Conservation (phyloP, 371 early-diverging fungal species). For the Rhizopus sp. region DNA sequence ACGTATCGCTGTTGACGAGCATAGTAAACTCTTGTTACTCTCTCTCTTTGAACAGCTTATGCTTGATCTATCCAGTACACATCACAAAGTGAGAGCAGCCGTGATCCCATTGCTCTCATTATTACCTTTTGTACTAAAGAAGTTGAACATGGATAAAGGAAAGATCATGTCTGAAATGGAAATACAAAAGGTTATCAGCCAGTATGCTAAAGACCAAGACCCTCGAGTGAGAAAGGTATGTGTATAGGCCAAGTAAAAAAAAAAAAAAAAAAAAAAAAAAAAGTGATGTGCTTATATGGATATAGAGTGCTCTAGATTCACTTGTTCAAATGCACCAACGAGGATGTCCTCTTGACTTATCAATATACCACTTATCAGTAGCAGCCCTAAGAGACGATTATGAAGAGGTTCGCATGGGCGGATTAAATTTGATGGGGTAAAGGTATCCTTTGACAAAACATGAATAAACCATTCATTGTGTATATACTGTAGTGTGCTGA, state of each 20-base stretch:
- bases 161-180: conserved; percentile 29
- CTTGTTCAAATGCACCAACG: conserved; percentile 53
- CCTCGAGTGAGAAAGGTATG: conserved; percentile 58
- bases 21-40: conserved; percentile 23
- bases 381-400: conserved; percentile 64
- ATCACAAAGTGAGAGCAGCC: conserved; percentile 53
- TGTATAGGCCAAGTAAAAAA: not conserved
- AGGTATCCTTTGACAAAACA: not conserved
- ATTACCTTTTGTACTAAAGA: conserved; percentile 30
- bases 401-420: conserved; percentile 71
- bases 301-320: conserved; percentile 54
- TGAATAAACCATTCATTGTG: not conserved
- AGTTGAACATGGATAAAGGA: conserved; percentile 9
- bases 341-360: conserved; percentile 49
- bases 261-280: too few relatives aligned
- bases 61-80: conserved; percentile 47
- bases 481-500: conserved; percentile 38
- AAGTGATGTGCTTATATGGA: not conserved
- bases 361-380: conserved; percentile 63
- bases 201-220: conserved; percentile 56
- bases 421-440: conserved; percentile 68
- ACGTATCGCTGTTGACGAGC: conserved; percentile 16
- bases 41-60: conserved; percentile 35
- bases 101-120: conserved; percentile 49
- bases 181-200: conserved; percentile 54